phyloP scores from a whole-genome alignment of 805 yeast genomes.

The Myxozyma kluyveri region DNA sequence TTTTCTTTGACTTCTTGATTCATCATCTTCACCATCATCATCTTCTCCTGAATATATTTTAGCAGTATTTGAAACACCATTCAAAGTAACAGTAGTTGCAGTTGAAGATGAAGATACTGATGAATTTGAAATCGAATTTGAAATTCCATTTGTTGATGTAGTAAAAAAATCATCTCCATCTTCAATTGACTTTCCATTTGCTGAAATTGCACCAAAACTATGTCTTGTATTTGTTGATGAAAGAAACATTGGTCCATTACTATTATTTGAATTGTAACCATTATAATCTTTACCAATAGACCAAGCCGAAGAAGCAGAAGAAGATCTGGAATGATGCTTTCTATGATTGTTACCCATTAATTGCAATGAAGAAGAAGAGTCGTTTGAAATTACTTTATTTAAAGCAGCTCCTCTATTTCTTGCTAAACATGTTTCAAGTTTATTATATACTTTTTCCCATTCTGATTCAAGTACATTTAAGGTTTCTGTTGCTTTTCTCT shows the following conservation, averaged over 20 bases:
- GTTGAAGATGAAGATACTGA: no score
- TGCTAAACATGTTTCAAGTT: conserved; percentile 15
- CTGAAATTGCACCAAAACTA: not conserved
- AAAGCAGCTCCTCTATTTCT: not conserved
- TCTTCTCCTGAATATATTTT: no score
- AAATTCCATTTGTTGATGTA: not conserved
- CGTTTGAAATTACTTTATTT: no score
- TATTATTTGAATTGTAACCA: no score
- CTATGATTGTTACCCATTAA: not conserved
- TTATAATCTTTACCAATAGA: not conserved
- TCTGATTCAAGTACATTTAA: conserved; percentile 21
- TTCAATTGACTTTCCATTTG: not conserved
- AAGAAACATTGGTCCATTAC: not conserved
- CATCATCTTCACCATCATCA: conserved; percentile 16
- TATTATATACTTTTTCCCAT: conserved; percentile 26
- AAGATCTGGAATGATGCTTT: not conserved
- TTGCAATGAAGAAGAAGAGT: no score
- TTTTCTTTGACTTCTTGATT: conserved; percentile 8
- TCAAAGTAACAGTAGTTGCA: no score
- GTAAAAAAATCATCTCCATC: not conserved
- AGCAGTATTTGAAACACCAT: no score
- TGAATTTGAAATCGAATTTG: no score
- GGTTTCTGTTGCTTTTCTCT: conserved; percentile 20
- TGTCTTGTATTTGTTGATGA: not conserved
- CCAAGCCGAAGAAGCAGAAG: not conserved